Percentiles rank a stretch among this genome's conserved stretches.
Conservation (phyloP, 805 yeast genomes). For the Barnettozyma botsteinii region DNA sequence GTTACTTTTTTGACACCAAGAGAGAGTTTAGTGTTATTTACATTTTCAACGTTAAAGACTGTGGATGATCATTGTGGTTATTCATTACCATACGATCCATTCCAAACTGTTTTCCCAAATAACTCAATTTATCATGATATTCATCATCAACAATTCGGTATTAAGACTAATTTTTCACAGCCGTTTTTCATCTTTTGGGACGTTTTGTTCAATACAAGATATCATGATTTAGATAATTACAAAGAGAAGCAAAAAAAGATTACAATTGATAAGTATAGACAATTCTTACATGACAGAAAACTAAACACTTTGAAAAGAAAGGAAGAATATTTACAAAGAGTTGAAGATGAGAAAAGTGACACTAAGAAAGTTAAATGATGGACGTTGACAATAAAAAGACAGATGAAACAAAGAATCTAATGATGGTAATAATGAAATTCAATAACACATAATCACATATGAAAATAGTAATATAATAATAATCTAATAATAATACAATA, state of each 20-base stretch:
- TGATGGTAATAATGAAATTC: too few species aligned
- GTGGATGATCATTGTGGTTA: constrained; percentile 99
- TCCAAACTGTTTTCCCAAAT: constrained; percentile 89
- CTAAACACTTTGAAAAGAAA: constrained; percentile 25
- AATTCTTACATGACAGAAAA: constrained; percentile 42
- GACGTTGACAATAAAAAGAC: too few species aligned
- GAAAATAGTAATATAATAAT: too few species aligned
- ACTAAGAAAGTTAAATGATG: too few species aligned
- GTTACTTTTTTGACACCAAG: constrained; percentile 62
- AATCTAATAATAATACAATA: too few species aligned
- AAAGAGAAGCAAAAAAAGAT: constrained; percentile 58
- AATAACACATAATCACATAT: too few species aligned
- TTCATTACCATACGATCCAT: constrained; percentile 83
- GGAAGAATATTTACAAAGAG: constrained; percentile 10
- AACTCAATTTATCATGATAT: constrained; percentile 95
- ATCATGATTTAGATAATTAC: constrained; percentile 59
- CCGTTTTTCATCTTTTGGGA: constrained; percentile 98
- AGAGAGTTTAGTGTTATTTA: constrained; percentile 67
- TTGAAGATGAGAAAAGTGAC: constrained; percentile 2
- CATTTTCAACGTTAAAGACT: constrained; percentile 91
- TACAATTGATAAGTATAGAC: constrained; percentile 59
- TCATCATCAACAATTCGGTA: constrained; percentile 95
- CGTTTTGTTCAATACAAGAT: constrained; percentile 61
- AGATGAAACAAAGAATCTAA: too few species aligned
- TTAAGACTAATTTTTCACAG: constrained; percentile 88